Percentiles rank a stretch among this genome's conserved stretches.
Evolutionary conservation across 495 filamentous ascomycete species (phyloP).

Genomic region (Penicillium goetzii): DNA sequence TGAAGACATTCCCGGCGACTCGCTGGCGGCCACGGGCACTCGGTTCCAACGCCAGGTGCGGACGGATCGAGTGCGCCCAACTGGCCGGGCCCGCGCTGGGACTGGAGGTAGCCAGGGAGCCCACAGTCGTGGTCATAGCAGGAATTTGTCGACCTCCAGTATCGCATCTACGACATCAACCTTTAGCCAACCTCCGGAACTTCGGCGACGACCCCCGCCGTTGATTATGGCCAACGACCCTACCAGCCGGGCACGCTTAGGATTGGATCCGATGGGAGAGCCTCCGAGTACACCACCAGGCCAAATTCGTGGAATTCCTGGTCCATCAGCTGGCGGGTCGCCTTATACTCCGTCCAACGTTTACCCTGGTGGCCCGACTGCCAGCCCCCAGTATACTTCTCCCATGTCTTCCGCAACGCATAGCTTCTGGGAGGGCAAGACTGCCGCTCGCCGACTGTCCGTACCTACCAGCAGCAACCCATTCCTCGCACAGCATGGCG

Average conservation of each 20-base stretch:
- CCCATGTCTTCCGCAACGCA: constrained; percentile 69
- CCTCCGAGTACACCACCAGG: constrained; percentile 54
- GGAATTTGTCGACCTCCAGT: constrained; percentile 85
- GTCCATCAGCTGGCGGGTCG: constrained; percentile 68
- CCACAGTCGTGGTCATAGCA: constrained; percentile 73
- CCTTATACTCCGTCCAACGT: constrained; percentile 57
- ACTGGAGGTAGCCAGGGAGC: constrained; percentile 70
- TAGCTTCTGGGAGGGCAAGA: constrained; percentile 70
- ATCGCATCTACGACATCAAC: constrained; percentile 76
- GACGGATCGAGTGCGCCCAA: constrained; percentile 78
- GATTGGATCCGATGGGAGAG: constrained; percentile 62
- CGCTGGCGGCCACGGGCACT: constrained; percentile 90
- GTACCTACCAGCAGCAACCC: constrained; percentile 77
- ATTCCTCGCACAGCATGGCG: constrained; percentile 68
- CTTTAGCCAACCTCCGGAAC: constrained; percentile 62
- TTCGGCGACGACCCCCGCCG: constrained; percentile 75
- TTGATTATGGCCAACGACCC: constrained; percentile 81
- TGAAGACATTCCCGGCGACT: constrained; percentile 93
- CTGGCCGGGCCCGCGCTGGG: constrained; percentile 70
- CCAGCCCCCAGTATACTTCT: constrained; percentile 75
- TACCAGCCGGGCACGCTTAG: constrained; percentile 56
- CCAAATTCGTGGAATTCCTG: constrained; percentile 46
- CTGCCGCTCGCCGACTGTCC: constrained; percentile 75
- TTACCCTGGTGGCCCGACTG: constrained; percentile 69
- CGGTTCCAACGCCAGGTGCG: constrained; percentile 93